phyloP scores from a whole-genome alignment of 768 basidiomycete species.

The Suillus hirtellus region DNA sequence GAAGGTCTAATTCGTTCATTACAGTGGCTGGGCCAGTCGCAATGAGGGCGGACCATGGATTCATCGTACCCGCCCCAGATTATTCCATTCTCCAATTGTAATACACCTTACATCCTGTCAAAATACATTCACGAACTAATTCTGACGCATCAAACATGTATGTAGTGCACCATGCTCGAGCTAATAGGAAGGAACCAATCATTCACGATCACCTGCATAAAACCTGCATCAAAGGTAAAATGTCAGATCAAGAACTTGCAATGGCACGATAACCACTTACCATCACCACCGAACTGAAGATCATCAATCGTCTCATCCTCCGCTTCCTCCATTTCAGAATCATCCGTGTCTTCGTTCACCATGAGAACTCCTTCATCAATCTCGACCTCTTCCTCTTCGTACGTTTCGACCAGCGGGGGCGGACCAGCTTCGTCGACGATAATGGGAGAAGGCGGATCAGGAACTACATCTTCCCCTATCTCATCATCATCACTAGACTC shows the following conservation, averaged over 20 bases:
- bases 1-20: no score
- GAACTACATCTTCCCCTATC: not conserved
- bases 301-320: conserved; percentile 16
- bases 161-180: conserved; percentile 26
- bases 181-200: conserved; percentile 22
- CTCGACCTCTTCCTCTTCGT: conserved; percentile 9
- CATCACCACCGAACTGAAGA: conserved; percentile 8
- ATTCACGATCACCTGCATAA: conserved; percentile 18
- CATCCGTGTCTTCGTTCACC: conserved; percentile 5
- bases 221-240: conserved; percentile 10
- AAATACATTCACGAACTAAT: not conserved
- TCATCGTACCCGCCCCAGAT: not conserved
- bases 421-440: not conserved
- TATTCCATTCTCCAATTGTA: not conserved
- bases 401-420: not conserved
- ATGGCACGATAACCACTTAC: not conserved
- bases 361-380: conserved; percentile 1
- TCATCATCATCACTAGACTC: conserved; percentile 6
- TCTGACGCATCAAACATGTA: conserved; percentile 22
- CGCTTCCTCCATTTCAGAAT: conserved; percentile 11
- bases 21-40: no score
- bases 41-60: no score
- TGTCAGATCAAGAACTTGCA: conserved; percentile 10
- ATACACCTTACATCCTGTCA: not conserved
- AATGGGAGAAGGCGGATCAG: not conserved